Conservation (phyloP, 2,329 filamentous ascomycete genomes). For the Xylogone sp. region DNA sequence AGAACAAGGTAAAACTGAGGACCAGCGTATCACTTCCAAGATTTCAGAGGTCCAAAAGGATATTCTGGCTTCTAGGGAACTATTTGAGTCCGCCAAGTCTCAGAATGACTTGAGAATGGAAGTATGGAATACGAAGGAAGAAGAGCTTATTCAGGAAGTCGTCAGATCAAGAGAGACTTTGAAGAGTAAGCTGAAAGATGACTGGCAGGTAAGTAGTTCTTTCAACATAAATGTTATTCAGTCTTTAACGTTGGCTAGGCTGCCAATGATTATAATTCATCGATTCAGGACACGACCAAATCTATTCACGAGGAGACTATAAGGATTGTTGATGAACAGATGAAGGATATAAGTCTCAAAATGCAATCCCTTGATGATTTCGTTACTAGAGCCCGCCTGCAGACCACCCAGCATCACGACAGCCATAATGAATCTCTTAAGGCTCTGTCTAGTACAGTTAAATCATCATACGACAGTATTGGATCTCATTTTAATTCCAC, state of each 20-base stretch:
- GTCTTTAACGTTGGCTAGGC: constrained; percentile 36
- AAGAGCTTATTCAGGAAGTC: constrained; percentile 66
- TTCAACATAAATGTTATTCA: constrained; percentile 1
- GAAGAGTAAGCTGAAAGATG: constrained; percentile 78
- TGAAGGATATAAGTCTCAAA: constrained; percentile 80
- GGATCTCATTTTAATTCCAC: constrained; percentile 66
- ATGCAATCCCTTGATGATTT: constrained; percentile 90
- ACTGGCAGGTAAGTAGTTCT: constrained; percentile 68
- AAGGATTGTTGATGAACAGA: constrained; percentile 84
- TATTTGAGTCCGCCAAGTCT: constrained; percentile 61
- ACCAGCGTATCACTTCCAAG: constrained; percentile 63
- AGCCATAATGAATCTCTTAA: constrained; percentile 65
- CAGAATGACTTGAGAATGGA: constrained; percentile 71
- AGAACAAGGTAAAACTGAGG: constrained; percentile 69
- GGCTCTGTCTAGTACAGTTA: constrained; percentile 62
- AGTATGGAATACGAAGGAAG: constrained; percentile 67
- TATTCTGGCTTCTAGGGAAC: constrained; percentile 59
- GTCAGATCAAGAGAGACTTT: constrained; percentile 70
- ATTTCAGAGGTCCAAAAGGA: constrained; percentile 60
- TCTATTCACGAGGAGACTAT: constrained; percentile 89
- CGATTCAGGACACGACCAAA: constrained; percentile 78
- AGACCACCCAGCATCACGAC: constrained; percentile 75
- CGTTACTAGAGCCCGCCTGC: constrained; percentile 73
- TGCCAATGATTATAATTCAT: constrained; percentile 76
- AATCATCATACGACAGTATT: constrained; percentile 69